Conservation (phyloP, 345 rosid species). For the Firmiana major region DNA sequence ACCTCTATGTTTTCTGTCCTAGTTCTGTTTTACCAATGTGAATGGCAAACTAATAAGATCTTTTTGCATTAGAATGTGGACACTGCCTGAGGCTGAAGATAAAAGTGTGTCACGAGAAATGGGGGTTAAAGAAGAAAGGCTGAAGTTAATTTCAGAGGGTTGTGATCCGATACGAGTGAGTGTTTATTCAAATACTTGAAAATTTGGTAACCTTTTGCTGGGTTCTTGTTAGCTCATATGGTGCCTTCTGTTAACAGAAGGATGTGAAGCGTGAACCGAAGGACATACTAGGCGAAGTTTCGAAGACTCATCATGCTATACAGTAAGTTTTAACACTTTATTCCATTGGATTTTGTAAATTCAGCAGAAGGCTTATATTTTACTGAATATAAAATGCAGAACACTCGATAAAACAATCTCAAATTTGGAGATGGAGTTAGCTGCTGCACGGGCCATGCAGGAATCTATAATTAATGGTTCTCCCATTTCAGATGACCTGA, state of each 20-base stretch:
- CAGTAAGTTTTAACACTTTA: conserved; percentile 35
- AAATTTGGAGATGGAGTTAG: conserved; percentile 73
- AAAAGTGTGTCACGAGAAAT: conserved; percentile 39
- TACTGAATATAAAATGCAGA: conserved; percentile 30
- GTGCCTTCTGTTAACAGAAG: conserved; percentile 29
- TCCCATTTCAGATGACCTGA: conserved; percentile 47
- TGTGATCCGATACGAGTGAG: conserved; percentile 67
- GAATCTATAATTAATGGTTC: conserved; percentile 62
- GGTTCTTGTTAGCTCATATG: conserved; percentile 2
- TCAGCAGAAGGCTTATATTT: conserved; percentile 5
- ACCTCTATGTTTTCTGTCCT: neutral
- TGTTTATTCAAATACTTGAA: neutral
- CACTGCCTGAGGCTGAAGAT: conserved; percentile 78
- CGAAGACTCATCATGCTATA: conserved; percentile 58
- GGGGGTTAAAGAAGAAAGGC: conserved; percentile 41
- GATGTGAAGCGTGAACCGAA: conserved; percentile 43
- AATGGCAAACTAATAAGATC: conserved; percentile 16
- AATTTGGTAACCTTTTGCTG: neutral
- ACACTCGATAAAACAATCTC: conserved; percentile 69
- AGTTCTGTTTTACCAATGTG: neutral
- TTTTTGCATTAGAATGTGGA: conserved; percentile 60
- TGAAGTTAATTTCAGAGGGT: conserved; percentile 62
- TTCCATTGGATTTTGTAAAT: neutral
- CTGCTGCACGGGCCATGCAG: conserved; percentile 67
- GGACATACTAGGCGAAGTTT: conserved; percentile 58